Evolutionary conservation across 148 eudicot genomes (phyloP), one percentile per base, ranked within the genome.

Genomic region (Amaranthus cruentus): DNA sequence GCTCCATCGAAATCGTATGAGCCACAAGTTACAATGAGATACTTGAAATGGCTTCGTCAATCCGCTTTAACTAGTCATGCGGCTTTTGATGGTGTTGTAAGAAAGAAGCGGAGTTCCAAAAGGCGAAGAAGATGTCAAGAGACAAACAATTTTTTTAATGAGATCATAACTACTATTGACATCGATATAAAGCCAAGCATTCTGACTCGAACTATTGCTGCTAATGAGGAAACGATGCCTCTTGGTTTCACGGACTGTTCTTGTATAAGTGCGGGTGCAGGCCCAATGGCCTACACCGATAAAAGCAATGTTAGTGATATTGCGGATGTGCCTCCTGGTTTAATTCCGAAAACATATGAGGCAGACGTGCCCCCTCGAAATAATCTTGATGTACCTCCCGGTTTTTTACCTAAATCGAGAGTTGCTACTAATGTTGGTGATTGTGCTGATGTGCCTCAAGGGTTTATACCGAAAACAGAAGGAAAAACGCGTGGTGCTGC

Each of bases 41-140:
- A 75, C 57, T 73, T 84, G 62, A 61, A 70, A 7, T 81, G 84
- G 87, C 69, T 77, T 10, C 66, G 83, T 55, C 46, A 72, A 9
- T 79, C 79, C 47, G 52, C 38, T 9, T 60, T 80, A 14, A 55
- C 69, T 9, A 52, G 55, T 13, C 9, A 4, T 7, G 79, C 76
- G 5, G 44, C 76, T 5, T 71, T 71, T 5, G 46, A 15, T 15
- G 73, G 73, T 12, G 54, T 71, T 60, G 50, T 66, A n/a, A 71
- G 67, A 7, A 75, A 64, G 69, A 71, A 68, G 62, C 59, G 77
- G 18, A 66, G 52, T 67, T 61, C 12, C 13, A 58, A 60, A 13
- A 56, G 70, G 59, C 21, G 48, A 6, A 62, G 54, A 66, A 51
- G 63, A 65, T 57, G 52, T 10, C 51, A 46, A 44, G 66, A 62